Evolutionary conservation across 139 green algal genomes (phyloP).

Genomic region (Haematococcus sp.): DNA sequence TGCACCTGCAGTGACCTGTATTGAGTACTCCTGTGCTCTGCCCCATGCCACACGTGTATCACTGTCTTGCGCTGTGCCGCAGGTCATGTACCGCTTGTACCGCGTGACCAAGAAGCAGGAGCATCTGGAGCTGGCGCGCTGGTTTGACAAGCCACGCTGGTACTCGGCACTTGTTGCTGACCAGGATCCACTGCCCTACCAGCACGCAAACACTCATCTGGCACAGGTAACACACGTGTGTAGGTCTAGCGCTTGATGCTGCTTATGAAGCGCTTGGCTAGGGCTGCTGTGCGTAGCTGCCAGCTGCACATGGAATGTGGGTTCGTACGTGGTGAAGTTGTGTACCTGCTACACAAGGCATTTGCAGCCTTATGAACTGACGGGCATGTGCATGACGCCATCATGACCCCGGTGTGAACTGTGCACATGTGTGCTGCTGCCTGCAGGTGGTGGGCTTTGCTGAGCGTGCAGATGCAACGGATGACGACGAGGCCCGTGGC

Average conservation of each 20-base stretch:
- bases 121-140: constrained; percentile 40
- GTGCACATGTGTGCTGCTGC: no score
- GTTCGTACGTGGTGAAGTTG: no score
- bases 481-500: constrained; percentile 21
- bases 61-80: neutral
- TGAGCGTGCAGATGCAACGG: constrained; percentile 38
- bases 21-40: no score
- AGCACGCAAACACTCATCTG: constrained; percentile 74
- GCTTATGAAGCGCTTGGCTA: no score
- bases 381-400: no score
- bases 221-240: constrained; percentile 43
- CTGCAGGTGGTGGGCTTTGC: constrained; percentile 71
- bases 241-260: neutral
- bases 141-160: constrained; percentile 61
- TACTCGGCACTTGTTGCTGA: constrained; percentile 32
- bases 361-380: no score
- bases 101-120: constrained; percentile 22
- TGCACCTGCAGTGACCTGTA: no score
- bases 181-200: constrained; percentile 45
- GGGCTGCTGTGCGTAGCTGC: no score
- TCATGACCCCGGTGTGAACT: no score
- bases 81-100: constrained; percentile 59
- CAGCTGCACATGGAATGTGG: no score
- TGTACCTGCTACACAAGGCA: no score
- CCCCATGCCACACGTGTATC: no score